Evolutionary conservation across 495 filamentous ascomycete genomes (phyloP), one percentile per base, ranked within the genome.

Genomic region (Aspergillus wentii): DNA sequence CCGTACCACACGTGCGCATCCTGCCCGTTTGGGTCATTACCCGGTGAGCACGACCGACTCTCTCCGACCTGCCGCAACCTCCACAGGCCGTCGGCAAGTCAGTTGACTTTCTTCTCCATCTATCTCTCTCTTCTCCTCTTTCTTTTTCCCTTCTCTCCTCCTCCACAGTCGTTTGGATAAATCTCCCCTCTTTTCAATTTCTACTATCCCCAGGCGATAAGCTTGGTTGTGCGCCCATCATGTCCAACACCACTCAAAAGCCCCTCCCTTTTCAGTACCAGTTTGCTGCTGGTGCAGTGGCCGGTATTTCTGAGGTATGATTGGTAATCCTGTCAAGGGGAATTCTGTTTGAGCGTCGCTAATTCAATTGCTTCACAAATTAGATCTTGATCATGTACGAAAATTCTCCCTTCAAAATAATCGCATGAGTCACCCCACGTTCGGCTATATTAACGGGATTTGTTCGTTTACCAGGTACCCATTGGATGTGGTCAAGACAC

Each of bases 401-500:
- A 26, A 14, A 22, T 23, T 38, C 25, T 14, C n/a, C n/a, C n/a
- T n/a, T n/a, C n/a, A n/a, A n/a, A n/a, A n/a, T n/a, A n/a, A n/a
- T n/a, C n/a, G n/a, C n/a, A n/a, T n/a, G n/a, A n/a, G n/a, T n/a
- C n/a, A n/a, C n/a, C n/a, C n/a, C n/a, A n/a, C n/a, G n/a, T 29
- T n/a, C 26, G 26, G 26, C 11, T 29, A 5, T 4, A 13, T n/a
- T 29, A 29, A 29, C 26, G 22, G 22, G 5, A 6, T 25, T 25
- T 25, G 22, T 25, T 5, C 22, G 22, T 25, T 25, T 25, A 6
- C 32, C 48, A 96, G 89, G 92, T 98, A 98, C 73, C 92, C 92
- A 51, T 72, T 98, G 53, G 92, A 98, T 64, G 91, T 97, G 30
- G 87, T 98, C 54, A 98, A 98, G 75, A 98, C 92, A 34, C 74